Base-by-base conservation (phyloP, 208 protist genomes). In the Phytomonas francai region DNA sequence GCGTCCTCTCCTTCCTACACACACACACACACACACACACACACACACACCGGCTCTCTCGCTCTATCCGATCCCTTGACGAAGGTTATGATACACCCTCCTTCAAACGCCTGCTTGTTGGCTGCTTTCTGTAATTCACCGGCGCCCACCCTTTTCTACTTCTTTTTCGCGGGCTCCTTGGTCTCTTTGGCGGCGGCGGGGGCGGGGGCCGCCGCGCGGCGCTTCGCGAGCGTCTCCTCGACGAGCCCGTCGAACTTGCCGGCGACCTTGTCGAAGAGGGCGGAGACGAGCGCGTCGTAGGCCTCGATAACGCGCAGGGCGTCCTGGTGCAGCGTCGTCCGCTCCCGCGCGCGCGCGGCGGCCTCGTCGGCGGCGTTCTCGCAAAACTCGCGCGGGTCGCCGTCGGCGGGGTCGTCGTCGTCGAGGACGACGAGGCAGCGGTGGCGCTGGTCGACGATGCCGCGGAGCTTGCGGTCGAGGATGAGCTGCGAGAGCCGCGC, bases 401-500 rank as follows among this genome's bases (percentile, higher is more conserved):
- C 73, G 7, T 67, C 66, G 28, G 6, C 61, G 6, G 63, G 63
- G 54, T 79, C 62, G 22, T 83, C 77, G 12, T 92, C 88, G 33
- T 97, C 93, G 65, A 97, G 97, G 8, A 98, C 77, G n/a, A 97
- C 84, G 0, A 98, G 80, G 66, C 93, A 98, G 42, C 87, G 77
- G 64, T 92, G 81, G 65, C 92, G 81, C 73, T 97, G 90, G 51
- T 97, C 93, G 12, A 96, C 87, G 36, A 95, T 95, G 14, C 97
- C 98, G 42, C 76, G 71, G 54, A 99, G 89, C 77, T 98, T 98
- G 45, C 98, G 92, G 81, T 99, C 98, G 0, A 99, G 81, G 72
- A 99, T 99, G 77, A 99, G 99, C 74, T 99, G 95, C 29, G 97
- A 99, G 0, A 99, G 80, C 49, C 83, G 88, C 39, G 77, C 77